Conservation (phyloP, 768 basidiomycete genomes). For the Tulasnella sp. region DNA sequence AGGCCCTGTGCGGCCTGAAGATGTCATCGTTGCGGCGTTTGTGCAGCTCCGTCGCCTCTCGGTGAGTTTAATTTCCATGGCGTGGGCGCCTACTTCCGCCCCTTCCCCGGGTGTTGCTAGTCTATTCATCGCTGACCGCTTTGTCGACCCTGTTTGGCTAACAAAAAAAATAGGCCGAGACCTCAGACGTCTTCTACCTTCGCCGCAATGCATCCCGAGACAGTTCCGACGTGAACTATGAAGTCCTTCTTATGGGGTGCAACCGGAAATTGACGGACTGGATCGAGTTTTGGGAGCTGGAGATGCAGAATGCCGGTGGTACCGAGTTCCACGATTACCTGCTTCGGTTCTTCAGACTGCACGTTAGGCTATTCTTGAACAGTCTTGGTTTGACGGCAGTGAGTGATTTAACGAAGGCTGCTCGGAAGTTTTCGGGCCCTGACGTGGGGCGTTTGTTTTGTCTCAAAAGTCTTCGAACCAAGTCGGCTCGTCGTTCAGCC, state of each 20-base stretch:
- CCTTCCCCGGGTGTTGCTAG: neutral
- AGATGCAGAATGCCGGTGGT: conserved; percentile 74
- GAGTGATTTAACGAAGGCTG: neutral
- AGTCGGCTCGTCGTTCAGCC: neutral
- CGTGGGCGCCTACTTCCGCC: neutral
- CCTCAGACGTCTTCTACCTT: conserved; percentile 70
- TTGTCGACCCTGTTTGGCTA: neutral
- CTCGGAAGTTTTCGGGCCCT: neutral
- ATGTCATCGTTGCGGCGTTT: conserved; percentile 78
- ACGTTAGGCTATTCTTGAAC: conserved; percentile 81
- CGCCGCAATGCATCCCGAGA: conserved; percentile 48
- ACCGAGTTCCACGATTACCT: conserved; percentile 76
- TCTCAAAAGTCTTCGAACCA: conserved; percentile 5
- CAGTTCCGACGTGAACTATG: conserved; percentile 68
- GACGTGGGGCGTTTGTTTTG: neutral
- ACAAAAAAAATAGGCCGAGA: conserved; percentile 53
- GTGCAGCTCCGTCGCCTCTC: conserved; percentile 77
- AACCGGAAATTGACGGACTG: conserved; percentile 74
- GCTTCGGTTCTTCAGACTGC: conserved; percentile 72
- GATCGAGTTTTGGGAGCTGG: conserved; percentile 70
- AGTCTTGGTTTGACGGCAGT: conserved; percentile 75
- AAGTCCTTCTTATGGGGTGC: conserved; percentile 69
- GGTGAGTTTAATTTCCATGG: conserved; percentile 14
- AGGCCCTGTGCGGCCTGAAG: conserved; percentile 58
- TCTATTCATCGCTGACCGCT: neutral